Evolutionary conservation across 2,329 filamentous ascomycete species (phyloP).

Genomic region (Clonostachys sp.): DNA sequence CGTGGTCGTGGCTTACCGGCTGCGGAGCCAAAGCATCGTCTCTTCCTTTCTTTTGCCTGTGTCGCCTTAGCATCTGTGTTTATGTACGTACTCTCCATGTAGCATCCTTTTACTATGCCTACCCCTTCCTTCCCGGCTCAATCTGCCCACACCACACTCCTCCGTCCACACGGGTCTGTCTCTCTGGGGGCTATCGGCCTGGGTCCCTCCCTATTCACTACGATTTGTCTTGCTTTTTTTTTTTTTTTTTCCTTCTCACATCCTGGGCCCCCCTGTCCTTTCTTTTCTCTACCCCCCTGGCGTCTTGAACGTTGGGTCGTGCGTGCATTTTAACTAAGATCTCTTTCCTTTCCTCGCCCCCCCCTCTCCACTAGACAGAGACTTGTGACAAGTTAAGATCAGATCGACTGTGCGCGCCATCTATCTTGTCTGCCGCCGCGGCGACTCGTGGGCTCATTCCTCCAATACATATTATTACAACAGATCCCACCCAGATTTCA

Average conservation of each 20-base stretch:
- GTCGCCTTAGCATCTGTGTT: too few species aligned
- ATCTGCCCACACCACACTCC: neutral
- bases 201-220: too few species aligned
- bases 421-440: neutral
- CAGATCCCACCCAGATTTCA: neutral
- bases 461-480: neutral
- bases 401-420: neutral
- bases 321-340: neutral
- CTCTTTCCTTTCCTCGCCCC: neutral
- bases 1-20: neutral
- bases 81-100: too few species aligned
- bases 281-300: neutral
- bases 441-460: neutral
- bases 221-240: neutral
- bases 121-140: neutral
- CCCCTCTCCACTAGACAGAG: too few species aligned
- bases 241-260: conserved; percentile 1
- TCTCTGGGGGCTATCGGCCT: too few species aligned
- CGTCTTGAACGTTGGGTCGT: neutral
- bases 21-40: neutral
- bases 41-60: neutral
- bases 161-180: neutral
- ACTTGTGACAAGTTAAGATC: neutral
- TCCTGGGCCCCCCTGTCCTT: neutral
- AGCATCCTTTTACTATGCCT: neutral